These are phyloP conservation scores for Dendryphion nanum DNA, from an alignment of 2,329 filamentous ascomycete genomes.

Conservation along the genomic window DNA sequence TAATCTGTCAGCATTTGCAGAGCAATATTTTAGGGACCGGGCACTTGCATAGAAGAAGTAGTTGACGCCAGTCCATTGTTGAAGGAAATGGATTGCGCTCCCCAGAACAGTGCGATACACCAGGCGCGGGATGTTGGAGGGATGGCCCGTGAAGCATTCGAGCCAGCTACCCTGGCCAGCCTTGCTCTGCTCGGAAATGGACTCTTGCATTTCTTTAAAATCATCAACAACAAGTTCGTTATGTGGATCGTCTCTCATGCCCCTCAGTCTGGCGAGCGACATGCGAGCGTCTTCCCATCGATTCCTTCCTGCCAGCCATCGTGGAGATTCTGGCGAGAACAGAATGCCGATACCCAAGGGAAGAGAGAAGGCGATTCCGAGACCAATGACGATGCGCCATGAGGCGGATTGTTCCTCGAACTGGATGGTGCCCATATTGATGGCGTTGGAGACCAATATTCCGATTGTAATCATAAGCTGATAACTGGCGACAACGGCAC, in stretches of 20 bases:
- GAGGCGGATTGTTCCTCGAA: slow-evolving; percentile 41
- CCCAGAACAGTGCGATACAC: slow-evolving; percentile 32
- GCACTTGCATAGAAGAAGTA: slow-evolving; percentile 47
- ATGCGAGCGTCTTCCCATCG: slow-evolving; percentile 50
- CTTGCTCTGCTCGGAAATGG: slow-evolving; percentile 25
- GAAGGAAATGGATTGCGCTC: slow-evolving; percentile 28
- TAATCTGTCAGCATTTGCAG: slow-evolving; percentile 23
- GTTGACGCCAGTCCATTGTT: slow-evolving; percentile 47
- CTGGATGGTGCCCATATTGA: slow-evolving; percentile 41
- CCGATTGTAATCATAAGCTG: slow-evolving; percentile 48
- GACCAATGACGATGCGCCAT: slow-evolving; percentile 35
- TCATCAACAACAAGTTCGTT: slow-evolving; percentile 52
- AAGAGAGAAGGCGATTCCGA: slow-evolving; percentile 31
- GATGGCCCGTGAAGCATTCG: slow-evolving; percentile 31
- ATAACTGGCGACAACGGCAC: slow-evolving; percentile 57
- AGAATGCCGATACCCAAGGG: slow-evolving; percentile 30
- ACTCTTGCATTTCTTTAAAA: slow-evolving; percentile 42
- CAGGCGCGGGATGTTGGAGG: slow-evolving; percentile 42
- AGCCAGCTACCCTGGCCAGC: slow-evolving; percentile 28
- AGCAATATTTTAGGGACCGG: slow-evolving; percentile 9
- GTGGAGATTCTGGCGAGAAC: slow-evolving; percentile 28
- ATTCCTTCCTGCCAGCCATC: slow-evolving; percentile 49
- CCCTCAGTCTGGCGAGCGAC: slow-evolving; percentile 55
- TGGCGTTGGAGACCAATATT: slow-evolving; percentile 35
- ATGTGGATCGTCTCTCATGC: slow-evolving; percentile 48